phyloP scores from a whole-genome alignment of 768 basidiomycete species.

The Russula earlei region DNA sequence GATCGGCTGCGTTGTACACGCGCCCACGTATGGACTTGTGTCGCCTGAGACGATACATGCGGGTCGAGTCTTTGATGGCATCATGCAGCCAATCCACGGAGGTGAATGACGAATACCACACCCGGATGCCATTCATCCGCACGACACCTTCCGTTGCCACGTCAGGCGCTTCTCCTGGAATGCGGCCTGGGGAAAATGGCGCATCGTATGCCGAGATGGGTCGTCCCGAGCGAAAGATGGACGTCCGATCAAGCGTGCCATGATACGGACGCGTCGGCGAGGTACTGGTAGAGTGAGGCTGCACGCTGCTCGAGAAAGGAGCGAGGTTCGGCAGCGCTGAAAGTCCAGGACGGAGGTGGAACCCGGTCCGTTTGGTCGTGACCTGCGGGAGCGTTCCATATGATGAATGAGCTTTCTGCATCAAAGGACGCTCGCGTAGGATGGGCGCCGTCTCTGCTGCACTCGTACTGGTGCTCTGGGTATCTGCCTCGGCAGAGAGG shows the following conservation, averaged over 20 bases:
- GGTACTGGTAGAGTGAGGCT: slow-evolving; percentile 28
- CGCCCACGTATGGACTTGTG: slow-evolving; percentile 63
- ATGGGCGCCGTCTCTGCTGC: slow-evolving; percentile 32
- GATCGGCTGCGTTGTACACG: slow-evolving; percentile 56
- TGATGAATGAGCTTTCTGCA: slow-evolving; percentile 24
- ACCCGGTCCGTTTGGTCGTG: slow-evolving; percentile 15
- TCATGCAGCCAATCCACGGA: slow-evolving; percentile 97
- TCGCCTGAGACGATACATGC: slow-evolving; percentile 62
- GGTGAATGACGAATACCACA: slow-evolving; percentile 87
- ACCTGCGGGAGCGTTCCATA: slow-evolving; percentile 46
- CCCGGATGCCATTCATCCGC: slow-evolving; percentile 78
- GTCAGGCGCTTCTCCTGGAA: slow-evolving; percentile 27
- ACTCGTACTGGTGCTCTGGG: too few species aligned
- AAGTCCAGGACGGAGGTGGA: slow-evolving; percentile 29
- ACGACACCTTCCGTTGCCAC: slow-evolving; percentile 39
- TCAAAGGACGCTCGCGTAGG: slow-evolving; percentile 20
- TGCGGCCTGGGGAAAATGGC: slow-evolving; percentile 26
- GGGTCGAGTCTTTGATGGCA: slow-evolving; percentile 85
- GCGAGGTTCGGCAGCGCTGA: slow-evolving; percentile 31
- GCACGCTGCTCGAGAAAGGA: slow-evolving; percentile 24
- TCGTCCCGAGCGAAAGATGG: slow-evolving; percentile 39
- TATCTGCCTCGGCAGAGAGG: slow-evolving; percentile 4
- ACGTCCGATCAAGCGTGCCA: slow-evolving; percentile 30
- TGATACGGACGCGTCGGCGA: slow-evolving; percentile 27
- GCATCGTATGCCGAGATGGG: slow-evolving; percentile 71